Evolutionary conservation across 257 asterid species (phyloP).

Genomic region (Pogostemon cablin): DNA sequence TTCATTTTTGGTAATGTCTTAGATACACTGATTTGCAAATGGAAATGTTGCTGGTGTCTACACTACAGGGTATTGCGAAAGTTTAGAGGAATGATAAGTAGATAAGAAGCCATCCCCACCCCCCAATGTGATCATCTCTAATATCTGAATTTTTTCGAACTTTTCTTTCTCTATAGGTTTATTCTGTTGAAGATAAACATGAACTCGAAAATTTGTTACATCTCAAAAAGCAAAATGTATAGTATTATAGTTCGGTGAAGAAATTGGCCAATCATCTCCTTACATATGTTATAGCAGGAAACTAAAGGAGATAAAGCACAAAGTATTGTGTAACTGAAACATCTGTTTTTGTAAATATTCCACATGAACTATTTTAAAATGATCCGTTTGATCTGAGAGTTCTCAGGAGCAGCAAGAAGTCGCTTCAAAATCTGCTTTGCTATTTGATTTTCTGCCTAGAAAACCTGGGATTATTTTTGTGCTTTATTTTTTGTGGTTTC

Average conservation of each 20-base stretch:
- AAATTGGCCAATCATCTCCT: slow-evolving; percentile 40
- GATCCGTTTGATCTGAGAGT: slow-evolving; percentile 50
- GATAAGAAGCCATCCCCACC: not conserved
- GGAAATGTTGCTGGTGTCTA: slow-evolving; percentile 36
- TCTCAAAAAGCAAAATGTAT: slow-evolving; percentile 70
- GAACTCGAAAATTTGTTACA: slow-evolving; percentile 68
- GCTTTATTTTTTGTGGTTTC: no score
- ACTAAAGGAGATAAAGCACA: slow-evolving; percentile 74
- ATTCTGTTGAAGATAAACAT: slow-evolving; percentile 71
- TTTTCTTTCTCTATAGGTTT: slow-evolving; percentile 55
- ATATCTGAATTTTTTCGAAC: slow-evolving; percentile 29
- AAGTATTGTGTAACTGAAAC: slow-evolving; percentile 55
- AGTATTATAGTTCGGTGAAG: slow-evolving; percentile 55
- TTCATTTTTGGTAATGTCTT: no score
- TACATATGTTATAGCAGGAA: slow-evolving; percentile 41
- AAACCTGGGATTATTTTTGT: slow-evolving; percentile 63
- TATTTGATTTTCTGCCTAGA: slow-evolving; percentile 73
- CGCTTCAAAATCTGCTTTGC: slow-evolving; percentile 66
- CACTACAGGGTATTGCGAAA: slow-evolving; percentile 78
- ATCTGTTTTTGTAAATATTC: slow-evolving; percentile 29
- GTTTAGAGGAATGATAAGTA: not conserved
- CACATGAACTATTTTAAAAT: slow-evolving; percentile 15
- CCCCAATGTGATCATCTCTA: not conserved
- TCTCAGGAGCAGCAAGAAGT: slow-evolving; percentile 57
- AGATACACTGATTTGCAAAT: no score